These are phyloP conservation scores for Lipomyces sp. DNA, from an alignment of 805 yeast genomes.

Conservation along the genomic window DNA sequence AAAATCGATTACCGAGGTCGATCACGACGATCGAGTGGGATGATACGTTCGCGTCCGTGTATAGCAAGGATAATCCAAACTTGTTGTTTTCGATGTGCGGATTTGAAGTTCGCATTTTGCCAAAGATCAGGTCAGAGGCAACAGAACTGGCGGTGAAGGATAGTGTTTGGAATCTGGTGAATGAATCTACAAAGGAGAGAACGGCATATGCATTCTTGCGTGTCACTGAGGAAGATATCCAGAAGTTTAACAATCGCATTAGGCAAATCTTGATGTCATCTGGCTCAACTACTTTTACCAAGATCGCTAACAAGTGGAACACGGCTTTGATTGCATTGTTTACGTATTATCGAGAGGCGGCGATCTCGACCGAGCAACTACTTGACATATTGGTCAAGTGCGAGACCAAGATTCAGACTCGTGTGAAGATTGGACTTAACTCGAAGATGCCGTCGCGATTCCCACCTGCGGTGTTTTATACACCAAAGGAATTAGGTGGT, in stretches of 20 bases:
- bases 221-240: conserved; percentile 80
- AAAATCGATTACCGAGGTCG: conserved; percentile 76
- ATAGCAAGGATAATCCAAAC: conserved; percentile 88
- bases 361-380: conserved; percentile 75
- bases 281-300: conserved; percentile 93
- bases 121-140: conserved; percentile 66
- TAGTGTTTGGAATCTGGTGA: conserved; percentile 88
- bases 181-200: conserved; percentile 74
- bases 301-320: conserved; percentile 95
- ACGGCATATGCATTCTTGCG: conserved; percentile 87
- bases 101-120: conserved; percentile 87
- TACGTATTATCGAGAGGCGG: conserved; percentile 92
- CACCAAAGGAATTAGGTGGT: conserved; percentile 97
- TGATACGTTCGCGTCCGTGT: conserved; percentile 81
- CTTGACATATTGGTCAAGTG: conserved; percentile 84
- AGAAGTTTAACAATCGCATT: conserved; percentile 77
- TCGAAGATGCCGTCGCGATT: conserved; percentile 98
- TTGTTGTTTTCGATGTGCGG: conserved; percentile 90
- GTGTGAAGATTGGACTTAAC: conserved; percentile 92
- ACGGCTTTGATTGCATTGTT: conserved; percentile 85
- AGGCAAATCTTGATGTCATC: conserved; percentile 92
- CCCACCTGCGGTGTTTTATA: conserved; percentile 98
- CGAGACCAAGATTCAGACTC: conserved; percentile 90
- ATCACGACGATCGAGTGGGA: conserved; percentile 78
- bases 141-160: conserved; percentile 61